Evolutionary conservation across 164 flowering plant genomes (phyloP), one percentile per base, ranked within the genome.

Genomic region (Sextonia rubra): DNA sequence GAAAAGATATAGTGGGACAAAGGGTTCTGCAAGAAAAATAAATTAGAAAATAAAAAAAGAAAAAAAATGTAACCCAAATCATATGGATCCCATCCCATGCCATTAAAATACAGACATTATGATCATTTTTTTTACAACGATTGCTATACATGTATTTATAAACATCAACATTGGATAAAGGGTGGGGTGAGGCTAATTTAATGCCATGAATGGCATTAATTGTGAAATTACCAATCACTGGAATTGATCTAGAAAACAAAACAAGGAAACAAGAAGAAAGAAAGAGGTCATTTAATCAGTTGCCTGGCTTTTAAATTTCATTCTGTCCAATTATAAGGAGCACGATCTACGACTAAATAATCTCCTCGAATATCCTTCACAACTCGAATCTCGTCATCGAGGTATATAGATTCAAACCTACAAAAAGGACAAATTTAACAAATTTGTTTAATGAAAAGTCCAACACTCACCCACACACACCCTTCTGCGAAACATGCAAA

Each of bases 361-460:
- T 90, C 94, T 74, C 83, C 88, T 60, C 94, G 78, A 49, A 88
- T 90, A 77, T 91, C 97, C 84, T 90, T 91, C 37, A 69, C 94
- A 66, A 91, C 89, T 68, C 97, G 84, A 74, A 90, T 85, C 52
- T 90, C 92, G 62, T 87, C 86, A 75, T 91, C 97, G 15, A 90
- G 80, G 78, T 90, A 90, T 1, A 90, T 77, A 47, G 90, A 68
- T 68, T 91, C 94, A 84, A 89, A 91, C 97, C 92, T 91, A 56
- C 12, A 70, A 37, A 70, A 60, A 60, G 3, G 30, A 37, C 44
- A 37, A 8, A 37, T 7, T 37, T 37, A 37, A 8, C 44, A 37
- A 5, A 30, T 30, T 30, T 30, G 44, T 37, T 8, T 37, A 37
- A 8, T 37, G 44, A 8, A 37, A 0, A 37, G 44, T 37, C 44